These are phyloP conservation scores for Suillus sp. DNA, from an alignment of 768 basidiomycete genomes.

Conservation along the genomic window DNA sequence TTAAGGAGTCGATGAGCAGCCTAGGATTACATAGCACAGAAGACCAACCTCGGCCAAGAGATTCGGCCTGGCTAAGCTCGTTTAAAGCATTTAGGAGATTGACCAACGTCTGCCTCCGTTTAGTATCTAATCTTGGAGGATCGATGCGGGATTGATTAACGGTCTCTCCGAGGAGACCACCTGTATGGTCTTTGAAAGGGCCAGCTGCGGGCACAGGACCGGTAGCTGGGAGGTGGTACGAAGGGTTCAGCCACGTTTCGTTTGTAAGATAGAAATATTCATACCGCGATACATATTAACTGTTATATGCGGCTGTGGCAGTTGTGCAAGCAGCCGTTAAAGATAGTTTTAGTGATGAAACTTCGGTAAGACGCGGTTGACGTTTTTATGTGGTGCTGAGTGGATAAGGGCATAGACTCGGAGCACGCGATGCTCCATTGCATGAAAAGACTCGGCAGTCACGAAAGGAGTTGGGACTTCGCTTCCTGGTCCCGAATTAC, in stretches of 20 bases:
- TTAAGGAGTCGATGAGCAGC: background rate
- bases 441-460: background rate
- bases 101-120: conserved; percentile 40
- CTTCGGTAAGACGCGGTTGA: background rate
- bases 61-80: conserved; percentile 42
- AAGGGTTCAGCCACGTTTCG: conserved; percentile 2
- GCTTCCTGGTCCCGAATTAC: background rate
- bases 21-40: background rate
- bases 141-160: conserved; percentile 1
- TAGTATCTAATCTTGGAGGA: conserved; percentile 15
- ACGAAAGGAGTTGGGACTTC: conserved; percentile 1
- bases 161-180: conserved; percentile 1
- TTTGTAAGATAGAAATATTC: background rate
- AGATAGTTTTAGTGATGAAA: background rate
- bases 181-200: conserved; percentile 8
- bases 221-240: conserved; percentile 5
- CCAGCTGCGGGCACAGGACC: background rate
- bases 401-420: background rate
- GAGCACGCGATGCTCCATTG: too few relatives aligned
- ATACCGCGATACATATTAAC: conserved; percentile 13
- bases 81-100: conserved; percentile 41
- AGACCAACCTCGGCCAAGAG: conserved; percentile 21
- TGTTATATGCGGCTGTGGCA: background rate
- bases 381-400: background rate
- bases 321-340: background rate